Evolutionary conservation across 2,329 filamentous ascomycete genomes (phyloP), one percentile per base, ranked within the genome.

Genomic region (Fusarium nodosum): DNA sequence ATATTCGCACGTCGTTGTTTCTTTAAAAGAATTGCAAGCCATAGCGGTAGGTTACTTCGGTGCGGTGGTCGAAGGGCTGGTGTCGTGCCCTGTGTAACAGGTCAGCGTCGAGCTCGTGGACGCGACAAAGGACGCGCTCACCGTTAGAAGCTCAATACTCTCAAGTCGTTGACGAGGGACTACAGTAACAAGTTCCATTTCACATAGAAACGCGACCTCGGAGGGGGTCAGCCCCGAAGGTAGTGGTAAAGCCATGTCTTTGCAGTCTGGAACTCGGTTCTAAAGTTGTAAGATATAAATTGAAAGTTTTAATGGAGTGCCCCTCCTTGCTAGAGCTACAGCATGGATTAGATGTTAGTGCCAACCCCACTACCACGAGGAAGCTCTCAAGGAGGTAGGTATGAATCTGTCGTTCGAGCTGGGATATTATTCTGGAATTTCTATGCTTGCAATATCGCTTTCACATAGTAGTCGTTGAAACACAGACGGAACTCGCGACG

Each of bases 141-240:
- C 96, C 71, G 91, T 90, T 57, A 99, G 87, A 66, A 99, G 87
- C 74, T 93, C 86, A 68, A 99, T 91, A 72, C 88, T 89, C 71
- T 97, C 94, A 55, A 99, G 89, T 69, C 92, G 88, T 79, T 98
- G 94, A 56, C 96, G 92, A 36, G 96, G 96, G 51, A 98, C 89
- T 24, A 99, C 88, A 0, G 94, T 97, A 58, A 99, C 92, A 75
- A 93, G 88, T 82, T 98, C 95, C 94, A 97, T 98, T 83, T 99
- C 96, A 80, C 94, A 97, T 30, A 98, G 84, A 77, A 98, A 99
- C 52, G 94, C 92, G 46, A 97, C 92, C 82, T 99, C 96, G 69
- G 92, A 86, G 63, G 96, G 93, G 74, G 92, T 91, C 45, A 97
- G 86, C 79, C 82, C 85, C 53, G 79, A 74, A 7, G 84, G 84